Percentiles rank a stretch among this genome's conserved stretches.
These are phyloP conservation scores for Monosporozyma unispora DNA, from an alignment of 805 yeast genomes.

Conservation along the genomic window DNA sequence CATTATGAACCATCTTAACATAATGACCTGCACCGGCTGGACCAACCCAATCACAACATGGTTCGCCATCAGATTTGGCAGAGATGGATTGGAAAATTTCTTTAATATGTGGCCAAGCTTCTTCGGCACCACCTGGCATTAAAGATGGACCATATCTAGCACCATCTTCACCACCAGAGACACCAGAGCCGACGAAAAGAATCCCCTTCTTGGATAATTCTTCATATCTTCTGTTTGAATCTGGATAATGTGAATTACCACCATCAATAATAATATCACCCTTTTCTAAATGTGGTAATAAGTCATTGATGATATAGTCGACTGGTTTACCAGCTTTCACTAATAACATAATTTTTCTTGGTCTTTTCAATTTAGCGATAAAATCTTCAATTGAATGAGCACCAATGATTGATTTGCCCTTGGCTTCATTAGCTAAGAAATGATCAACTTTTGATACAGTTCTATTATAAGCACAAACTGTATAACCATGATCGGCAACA, in stretches of 20 bases:
- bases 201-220: constrained; percentile 83
- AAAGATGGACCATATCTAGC: constrained; percentile 98
- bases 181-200: constrained; percentile 96
- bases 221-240: constrained; percentile 90
- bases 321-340: constrained; percentile 97
- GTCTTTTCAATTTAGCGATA: constrained; percentile 82
- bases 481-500: constrained; percentile 97
- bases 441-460: constrained; percentile 93
- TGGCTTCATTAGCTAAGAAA: constrained; percentile 89
- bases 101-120: constrained; percentile 98
- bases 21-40: constrained; percentile 98
- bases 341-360: constrained; percentile 87
- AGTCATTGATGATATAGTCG: constrained; percentile 79
- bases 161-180: constrained; percentile 99
- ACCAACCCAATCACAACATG: constrained; percentile 99
- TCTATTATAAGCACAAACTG: constrained; percentile 98
- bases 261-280: constrained; percentile 99
- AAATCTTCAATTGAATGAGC: constrained; percentile 89
- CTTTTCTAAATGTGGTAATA: constrained; percentile 84
- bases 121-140: constrained; percentile 98
- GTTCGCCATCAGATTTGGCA: constrained; percentile 96
- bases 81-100: constrained; percentile 91
- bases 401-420: constrained; percentile 93
- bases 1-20: constrained; percentile 99
- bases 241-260: constrained; percentile 99